Base-by-base conservation (phyloP, 2,329 filamentous ascomycete species). In the Fusarium succisae region DNA sequence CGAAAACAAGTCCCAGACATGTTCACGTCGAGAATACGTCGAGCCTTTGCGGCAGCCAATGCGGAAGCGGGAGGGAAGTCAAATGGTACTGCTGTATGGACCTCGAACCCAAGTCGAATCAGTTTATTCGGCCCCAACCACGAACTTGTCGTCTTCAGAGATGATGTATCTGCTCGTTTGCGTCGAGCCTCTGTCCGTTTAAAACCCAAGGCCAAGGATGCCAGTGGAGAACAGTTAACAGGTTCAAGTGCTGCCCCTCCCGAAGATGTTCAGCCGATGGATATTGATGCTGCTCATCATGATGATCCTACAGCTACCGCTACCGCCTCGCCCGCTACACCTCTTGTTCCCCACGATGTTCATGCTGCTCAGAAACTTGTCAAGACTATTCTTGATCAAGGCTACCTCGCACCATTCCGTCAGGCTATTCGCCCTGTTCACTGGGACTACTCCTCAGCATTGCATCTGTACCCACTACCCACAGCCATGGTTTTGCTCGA, bases 351-450 rank as follows among this genome's bases (percentile, higher is more conserved):
- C 20, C 83, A 88, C 68, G 89, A 91, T 71, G 79, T 89, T 26
- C 87, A 86, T 61, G 87, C 89, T 12, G 92, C 93, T 13, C 89
- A 92, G 66, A 93, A 94, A 76, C 88, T 98, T 4, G 95, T 97
- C 78, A 97, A 98, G 81, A 98, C 96, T 0, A 82, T 99, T 15
- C 88, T 99, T 13, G 95, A 98, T 76, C 96, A 99, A 83, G 94
- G 94, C 10, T 93, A 94, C 73, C 88, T 99, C 17, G 91, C 93
- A 1, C 96, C 96, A 0, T 99, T 98, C 82, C 91, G 94, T 1
- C 88, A 95, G n/a, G 84, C 90, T 1, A 87, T 90, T 38, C 90
- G 96, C 3, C 96, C 96, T 1, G 89, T 98, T 9, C 90, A 97
- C 74, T 98, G 96, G 96, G 96, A 98, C 82, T 94, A 93, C 81